Percentiles rank a stretch among this genome's conserved stretches.
Evolutionary conservation across 768 basidiomycete species (phyloP).

Genomic region (Aureoboletus auriporus): DNA sequence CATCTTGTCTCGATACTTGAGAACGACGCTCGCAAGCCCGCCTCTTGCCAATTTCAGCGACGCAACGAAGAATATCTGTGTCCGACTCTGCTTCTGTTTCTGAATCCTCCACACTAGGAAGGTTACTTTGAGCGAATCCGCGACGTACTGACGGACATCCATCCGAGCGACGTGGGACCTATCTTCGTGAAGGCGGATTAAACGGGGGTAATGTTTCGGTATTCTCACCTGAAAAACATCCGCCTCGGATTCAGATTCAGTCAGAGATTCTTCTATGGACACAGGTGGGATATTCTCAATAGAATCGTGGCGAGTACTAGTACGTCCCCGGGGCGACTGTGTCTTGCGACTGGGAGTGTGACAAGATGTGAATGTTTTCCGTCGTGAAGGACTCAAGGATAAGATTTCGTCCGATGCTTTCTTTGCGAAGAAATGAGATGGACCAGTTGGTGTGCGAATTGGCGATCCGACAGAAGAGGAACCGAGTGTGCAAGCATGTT

Average conservation of each 20-base stretch:
- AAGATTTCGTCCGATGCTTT: background rate
- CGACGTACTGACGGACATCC: background rate
- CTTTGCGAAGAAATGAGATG: slow-evolving; percentile 1
- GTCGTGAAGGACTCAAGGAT: background rate
- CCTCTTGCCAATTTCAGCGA: slow-evolving; percentile 15
- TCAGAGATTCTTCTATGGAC: slow-evolving; percentile 24
- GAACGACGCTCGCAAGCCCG: background rate
- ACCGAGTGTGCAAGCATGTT: background rate
- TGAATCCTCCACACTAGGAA: slow-evolving; percentile 16
- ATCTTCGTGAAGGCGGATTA: background rate
- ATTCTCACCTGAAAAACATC: slow-evolving; percentile 9
- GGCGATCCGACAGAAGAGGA: slow-evolving; percentile 5
- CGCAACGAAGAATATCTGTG: slow-evolving; percentile 19
- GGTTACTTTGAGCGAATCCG: background rate
- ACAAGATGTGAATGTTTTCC: background rate
- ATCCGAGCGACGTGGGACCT: background rate
- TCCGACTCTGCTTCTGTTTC: slow-evolving; percentile 33
- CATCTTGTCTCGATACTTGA: slow-evolving; percentile 2
- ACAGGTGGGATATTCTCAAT: slow-evolving; percentile 3
- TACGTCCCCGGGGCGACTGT: background rate
- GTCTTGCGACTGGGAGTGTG: slow-evolving; percentile 4
- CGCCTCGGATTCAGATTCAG: slow-evolving; percentile 30
- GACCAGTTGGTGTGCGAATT: background rate
- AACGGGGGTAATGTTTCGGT: background rate
- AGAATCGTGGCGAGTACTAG: slow-evolving; percentile 1